Percentiles rank a stretch among this genome's conserved stretches.
These are phyloP conservation scores for Chimonanthus salicifolius DNA, from an alignment of 164 flowering plant genomes.

Conservation along the genomic window DNA sequence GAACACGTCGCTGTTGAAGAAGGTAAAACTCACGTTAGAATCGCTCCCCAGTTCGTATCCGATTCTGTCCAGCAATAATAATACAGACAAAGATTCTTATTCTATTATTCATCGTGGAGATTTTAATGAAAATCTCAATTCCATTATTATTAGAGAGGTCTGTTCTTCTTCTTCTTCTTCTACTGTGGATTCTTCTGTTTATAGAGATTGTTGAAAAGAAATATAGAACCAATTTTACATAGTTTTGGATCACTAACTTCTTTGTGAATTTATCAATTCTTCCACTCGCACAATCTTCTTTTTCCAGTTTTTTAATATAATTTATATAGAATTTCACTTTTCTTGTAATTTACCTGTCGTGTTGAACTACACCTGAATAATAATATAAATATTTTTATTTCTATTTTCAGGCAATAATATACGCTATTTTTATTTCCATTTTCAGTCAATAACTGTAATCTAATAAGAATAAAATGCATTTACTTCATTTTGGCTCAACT, in stretches of 20 bases:
- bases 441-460: too few relatives aligned
- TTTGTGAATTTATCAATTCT: too few relatives aligned
- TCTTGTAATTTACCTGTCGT: too few relatives aligned
- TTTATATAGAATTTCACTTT: too few relatives aligned
- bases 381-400: too few relatives aligned
- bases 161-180: slow-evolving; percentile 32
- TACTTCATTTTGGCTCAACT: too few relatives aligned
- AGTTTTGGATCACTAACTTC: neutral
- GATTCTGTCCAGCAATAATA: slow-evolving; percentile 8
- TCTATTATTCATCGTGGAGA: slow-evolving; percentile 25
- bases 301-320: too few relatives aligned
- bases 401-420: too few relatives aligned
- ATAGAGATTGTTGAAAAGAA: slow-evolving; percentile 49
- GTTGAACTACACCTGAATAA: too few relatives aligned
- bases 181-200: slow-evolving; percentile 49
- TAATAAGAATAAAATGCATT: too few relatives aligned
- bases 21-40: slow-evolving; percentile 34
- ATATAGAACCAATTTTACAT: neutral
- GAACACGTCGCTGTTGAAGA: slow-evolving; percentile 23
- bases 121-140: slow-evolving; percentile 26
- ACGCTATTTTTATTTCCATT: too few relatives aligned
- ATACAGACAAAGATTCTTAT: neutral
- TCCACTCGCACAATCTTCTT: too few relatives aligned
- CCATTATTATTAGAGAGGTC: slow-evolving; percentile 31
- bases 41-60: slow-evolving; percentile 36